Evolutionary conservation across 2,329 filamentous ascomycete species (phyloP).

Genomic region (Epicoccum nigrum): DNA sequence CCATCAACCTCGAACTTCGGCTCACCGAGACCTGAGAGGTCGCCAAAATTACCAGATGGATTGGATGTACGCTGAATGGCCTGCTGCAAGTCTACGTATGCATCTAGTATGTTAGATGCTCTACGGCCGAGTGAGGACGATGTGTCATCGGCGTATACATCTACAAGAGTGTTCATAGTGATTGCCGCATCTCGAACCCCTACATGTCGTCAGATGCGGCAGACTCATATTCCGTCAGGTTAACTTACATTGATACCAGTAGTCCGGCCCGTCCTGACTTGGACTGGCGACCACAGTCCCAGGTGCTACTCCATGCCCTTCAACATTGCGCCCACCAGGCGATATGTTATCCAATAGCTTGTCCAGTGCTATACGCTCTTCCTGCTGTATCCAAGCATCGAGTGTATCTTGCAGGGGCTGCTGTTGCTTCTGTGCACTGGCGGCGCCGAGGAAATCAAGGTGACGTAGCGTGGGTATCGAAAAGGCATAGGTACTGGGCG

Average conservation of each 20-base stretch:
- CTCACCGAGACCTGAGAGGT: constrained; percentile 51
- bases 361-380: constrained; percentile 46
- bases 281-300: constrained; percentile 54
- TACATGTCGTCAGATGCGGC: constrained; percentile 20
- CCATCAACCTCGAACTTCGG: constrained; percentile 52
- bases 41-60: constrained; percentile 45
- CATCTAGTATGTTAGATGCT: constrained; percentile 40
- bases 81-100: constrained; percentile 43
- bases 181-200: constrained; percentile 55
- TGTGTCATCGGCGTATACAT: constrained; percentile 46
- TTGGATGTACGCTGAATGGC: constrained; percentile 49
- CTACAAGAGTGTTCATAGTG: constrained; percentile 50
- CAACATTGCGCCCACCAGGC: constrained; percentile 48
- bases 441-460: constrained; percentile 25
- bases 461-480: constrained; percentile 36
- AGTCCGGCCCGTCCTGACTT: constrained; percentile 49
- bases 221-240: not conserved
- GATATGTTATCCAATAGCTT: constrained; percentile 52
- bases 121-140: constrained; percentile 32
- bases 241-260: constrained; percentile 52
- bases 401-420: constrained; percentile 38
- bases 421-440: constrained; percentile 28
- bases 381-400: constrained; percentile 45
- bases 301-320: constrained; percentile 40
- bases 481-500: constrained; percentile 33